phyloP scores from a whole-genome alignment of 805 yeast species.

The Starmera pachycereana region DNA sequence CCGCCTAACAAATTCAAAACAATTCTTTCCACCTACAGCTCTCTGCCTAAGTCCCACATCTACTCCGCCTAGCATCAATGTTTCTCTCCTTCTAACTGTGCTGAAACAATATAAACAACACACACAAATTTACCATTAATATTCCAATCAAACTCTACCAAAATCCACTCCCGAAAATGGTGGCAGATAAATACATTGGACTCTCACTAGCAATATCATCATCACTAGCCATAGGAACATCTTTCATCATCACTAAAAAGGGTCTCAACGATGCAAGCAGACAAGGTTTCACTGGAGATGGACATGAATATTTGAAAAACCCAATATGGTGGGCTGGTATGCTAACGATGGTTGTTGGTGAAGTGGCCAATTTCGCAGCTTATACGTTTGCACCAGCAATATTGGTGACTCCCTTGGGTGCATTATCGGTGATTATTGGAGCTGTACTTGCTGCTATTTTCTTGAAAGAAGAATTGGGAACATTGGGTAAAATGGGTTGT shows the following conservation, averaged over 20 bases:
- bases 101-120: no score
- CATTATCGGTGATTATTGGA: conserved; percentile 82
- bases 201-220: conserved; percentile 79
- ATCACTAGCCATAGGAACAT: conserved; percentile 83
- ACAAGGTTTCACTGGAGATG: conserved; percentile 59
- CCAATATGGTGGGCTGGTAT: conserved; percentile 96
- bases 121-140: no score
- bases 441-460: conserved; percentile 83
- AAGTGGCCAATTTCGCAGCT: conserved; percentile 87
- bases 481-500: conserved; percentile 86
- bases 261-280: conserved; percentile 67
- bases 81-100: no score
- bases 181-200: conserved; percentile 82
- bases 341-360: conserved; percentile 84
- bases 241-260: conserved; percentile 81
- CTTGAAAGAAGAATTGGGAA: conserved; percentile 77
- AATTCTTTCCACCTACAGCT: no score
- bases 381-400: conserved; percentile 94
- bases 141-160: no score
- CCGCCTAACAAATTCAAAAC: no score
- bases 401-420: conserved; percentile 86
- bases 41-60: no score
- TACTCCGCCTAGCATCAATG: no score
- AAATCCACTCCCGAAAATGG: conserved; percentile 11
- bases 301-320: conserved; percentile 67